phyloP scores from a whole-genome alignment of 164 flowering plant species.

The Macadamia integrifolia region DNA sequence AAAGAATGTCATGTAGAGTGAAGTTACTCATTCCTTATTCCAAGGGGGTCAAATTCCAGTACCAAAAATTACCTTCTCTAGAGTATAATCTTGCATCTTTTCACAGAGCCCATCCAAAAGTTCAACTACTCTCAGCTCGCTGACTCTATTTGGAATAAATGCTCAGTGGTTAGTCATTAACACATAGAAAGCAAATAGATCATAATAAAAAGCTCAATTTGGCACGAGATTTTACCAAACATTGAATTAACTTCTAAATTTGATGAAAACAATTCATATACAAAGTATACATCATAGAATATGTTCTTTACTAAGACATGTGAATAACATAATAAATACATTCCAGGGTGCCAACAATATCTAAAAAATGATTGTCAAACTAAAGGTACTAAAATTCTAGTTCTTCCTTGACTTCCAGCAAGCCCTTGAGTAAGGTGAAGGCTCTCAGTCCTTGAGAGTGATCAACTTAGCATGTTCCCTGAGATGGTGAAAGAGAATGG shows the following conservation, averaged over 20 bases:
- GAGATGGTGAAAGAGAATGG: too few relatives aligned
- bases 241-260: background rate
- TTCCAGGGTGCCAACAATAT: too few relatives aligned
- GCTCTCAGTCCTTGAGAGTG: too few relatives aligned
- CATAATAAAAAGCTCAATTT: background rate
- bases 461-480: too few relatives aligned
- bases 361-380: too few relatives aligned
- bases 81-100: conserved; percentile 93
- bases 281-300: background rate
- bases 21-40: background rate
- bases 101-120: conserved; percentile 95
- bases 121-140: conserved; percentile 89
- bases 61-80: conserved; percentile 49
- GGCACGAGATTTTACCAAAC: background rate
- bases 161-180: background rate
- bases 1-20: background rate
- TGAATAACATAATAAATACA: too few relatives aligned
- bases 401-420: too few relatives aligned
- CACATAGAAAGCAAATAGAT: background rate
- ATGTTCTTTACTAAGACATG: background rate
- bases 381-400: too few relatives aligned
- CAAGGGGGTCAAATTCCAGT: background rate
- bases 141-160: conserved; percentile 46
- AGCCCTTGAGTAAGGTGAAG: too few relatives aligned
- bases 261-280: background rate